Evolutionary conservation across 768 basidiomycete genomes (phyloP), one percentile per base, ranked within the genome.

Genomic region (Pholiota molesta): DNA sequence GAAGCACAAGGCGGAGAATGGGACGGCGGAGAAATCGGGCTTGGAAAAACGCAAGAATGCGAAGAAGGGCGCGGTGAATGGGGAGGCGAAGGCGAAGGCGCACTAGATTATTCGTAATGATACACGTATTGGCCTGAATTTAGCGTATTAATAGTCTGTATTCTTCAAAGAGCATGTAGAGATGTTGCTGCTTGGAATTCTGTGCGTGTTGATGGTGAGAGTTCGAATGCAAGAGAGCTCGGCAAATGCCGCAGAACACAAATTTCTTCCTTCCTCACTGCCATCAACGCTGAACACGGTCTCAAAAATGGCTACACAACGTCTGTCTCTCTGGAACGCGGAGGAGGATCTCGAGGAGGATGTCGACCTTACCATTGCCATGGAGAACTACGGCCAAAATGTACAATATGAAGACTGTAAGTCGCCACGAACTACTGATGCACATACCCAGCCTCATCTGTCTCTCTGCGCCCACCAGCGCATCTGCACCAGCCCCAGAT

Each of bases 291-390:
- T 52, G 57, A 44, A 54, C 44, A 57, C 63, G 54, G 59, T 56
- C 31, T 63, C 59, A 59, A 72, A 72, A 72, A 86, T 88, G 81
- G 76, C 85, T 52, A 83, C 86, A 75, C 89, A 88, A 75, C 84
- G 90, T 33, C 84, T 85, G 59, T 80, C 87, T 31, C 69, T 91
- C 23, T 93, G 91, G 91, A 85, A 85, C n/a, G 80, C 88, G 7
- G 92, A 94, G 67, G 83, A 85, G 6, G 92, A 94, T 69, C 80
- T 92, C 62, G 92, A 94, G 63, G 90, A 92, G 61, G 92, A 91
- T 68, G 88, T 89, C 39, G 90, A 91, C 68, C 79, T 92, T 49
- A 84, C 82, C 63, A 79, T 90, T 57, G 84, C 86, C 13, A 84
- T 89, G 62, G 89, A 85, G 62, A 87, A 78, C 69, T 90, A 88